Evolutionary conservation across 495 filamentous ascomycete genomes (phyloP).

Genomic region (Cenococcum geophilum): DNA sequence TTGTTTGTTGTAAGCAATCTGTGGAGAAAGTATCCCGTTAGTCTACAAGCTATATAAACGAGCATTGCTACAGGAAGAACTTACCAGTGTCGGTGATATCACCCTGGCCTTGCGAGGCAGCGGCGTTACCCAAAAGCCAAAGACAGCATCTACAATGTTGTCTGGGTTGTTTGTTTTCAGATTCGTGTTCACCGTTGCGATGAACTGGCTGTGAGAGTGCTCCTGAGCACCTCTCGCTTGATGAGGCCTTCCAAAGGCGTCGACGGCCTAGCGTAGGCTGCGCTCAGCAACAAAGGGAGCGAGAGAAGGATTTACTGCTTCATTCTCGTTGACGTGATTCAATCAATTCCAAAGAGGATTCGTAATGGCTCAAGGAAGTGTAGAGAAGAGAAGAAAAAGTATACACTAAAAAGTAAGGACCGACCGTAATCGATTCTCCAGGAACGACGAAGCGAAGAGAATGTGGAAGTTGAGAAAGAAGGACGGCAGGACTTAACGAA

Average conservation of each 20-base stretch:
- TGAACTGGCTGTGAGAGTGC: slow-evolving; percentile 56
- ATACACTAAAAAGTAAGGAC: slow-evolving; percentile 23
- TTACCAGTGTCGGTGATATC: slow-evolving; percentile 45
- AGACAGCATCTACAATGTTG: slow-evolving; percentile 53
- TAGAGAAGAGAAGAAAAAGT: slow-evolving; percentile 10
- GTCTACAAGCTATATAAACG: slow-evolving; percentile 2
- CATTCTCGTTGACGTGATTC: slow-evolving; percentile 15
- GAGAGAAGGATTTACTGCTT: slow-evolving; percentile 27
- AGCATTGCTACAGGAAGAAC: not conserved
- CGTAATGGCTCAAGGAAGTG: slow-evolving; percentile 10
- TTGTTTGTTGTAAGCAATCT: slow-evolving; percentile 61
- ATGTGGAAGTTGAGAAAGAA: slow-evolving; percentile 13
- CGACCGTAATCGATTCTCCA: slow-evolving; percentile 31
- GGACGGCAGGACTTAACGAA: slow-evolving; percentile 20
- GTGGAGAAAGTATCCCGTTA: slow-evolving; percentile 12
- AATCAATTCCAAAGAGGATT: not conserved
- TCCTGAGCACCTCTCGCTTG: slow-evolving; percentile 53
- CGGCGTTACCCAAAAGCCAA: slow-evolving; percentile 57
- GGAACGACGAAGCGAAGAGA: slow-evolving; percentile 30
- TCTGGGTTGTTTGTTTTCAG: slow-evolving; percentile 57
- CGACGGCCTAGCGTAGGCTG: not conserved
- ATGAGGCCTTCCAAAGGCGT: slow-evolving; percentile 11
- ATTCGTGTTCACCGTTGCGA: slow-evolving; percentile 42
- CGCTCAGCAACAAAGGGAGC: slow-evolving; percentile 23
- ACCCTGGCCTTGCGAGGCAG: slow-evolving; percentile 53